Evolutionary conservation across 2,329 filamentous ascomycete species (phyloP).

Genomic region (Aspergillus hortae): DNA sequence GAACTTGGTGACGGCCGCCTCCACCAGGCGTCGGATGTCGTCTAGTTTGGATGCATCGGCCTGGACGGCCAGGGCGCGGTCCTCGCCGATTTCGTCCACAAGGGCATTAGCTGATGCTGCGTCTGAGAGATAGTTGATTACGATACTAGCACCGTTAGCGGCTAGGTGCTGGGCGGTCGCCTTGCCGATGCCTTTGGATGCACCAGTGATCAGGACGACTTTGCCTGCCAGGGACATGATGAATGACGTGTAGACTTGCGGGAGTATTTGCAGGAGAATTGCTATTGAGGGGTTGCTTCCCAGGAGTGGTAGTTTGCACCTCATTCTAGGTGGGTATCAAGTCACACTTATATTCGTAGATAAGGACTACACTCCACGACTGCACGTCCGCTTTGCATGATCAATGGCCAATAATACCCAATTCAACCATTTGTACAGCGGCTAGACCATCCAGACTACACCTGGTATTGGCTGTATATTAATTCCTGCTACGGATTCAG

Average conservation of each 20-base stretch:
- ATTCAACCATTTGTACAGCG: background rate
- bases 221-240: conserved; percentile 25
- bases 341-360: background rate
- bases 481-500: background rate
- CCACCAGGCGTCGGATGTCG: too few species aligned
- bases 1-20: too few species aligned
- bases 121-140: conserved; percentile 57
- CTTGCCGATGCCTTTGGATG: conserved; percentile 40
- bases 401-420: background rate
- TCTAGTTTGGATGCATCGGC: conserved; percentile 18
- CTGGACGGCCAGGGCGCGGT: conserved; percentile 53
- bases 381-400: background rate
- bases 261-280: background rate
- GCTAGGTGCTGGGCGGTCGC: conserved; percentile 37
- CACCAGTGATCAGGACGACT: conserved; percentile 40
- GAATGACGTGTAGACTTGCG: too few species aligned
- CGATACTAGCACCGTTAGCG: conserved; percentile 42
- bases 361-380: background rate
- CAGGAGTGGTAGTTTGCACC: background rate
- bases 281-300: background rate
- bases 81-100: conserved; percentile 44
- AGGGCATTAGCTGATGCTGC: conserved; percentile 53
- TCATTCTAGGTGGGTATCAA: background rate
- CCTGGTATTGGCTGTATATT: background rate
- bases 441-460: too few species aligned